Evolutionary conservation across 2,329 filamentous ascomycete species (phyloP), one percentile per base, ranked within the genome.

Genomic region (Rasamsonia emersonii): DNA sequence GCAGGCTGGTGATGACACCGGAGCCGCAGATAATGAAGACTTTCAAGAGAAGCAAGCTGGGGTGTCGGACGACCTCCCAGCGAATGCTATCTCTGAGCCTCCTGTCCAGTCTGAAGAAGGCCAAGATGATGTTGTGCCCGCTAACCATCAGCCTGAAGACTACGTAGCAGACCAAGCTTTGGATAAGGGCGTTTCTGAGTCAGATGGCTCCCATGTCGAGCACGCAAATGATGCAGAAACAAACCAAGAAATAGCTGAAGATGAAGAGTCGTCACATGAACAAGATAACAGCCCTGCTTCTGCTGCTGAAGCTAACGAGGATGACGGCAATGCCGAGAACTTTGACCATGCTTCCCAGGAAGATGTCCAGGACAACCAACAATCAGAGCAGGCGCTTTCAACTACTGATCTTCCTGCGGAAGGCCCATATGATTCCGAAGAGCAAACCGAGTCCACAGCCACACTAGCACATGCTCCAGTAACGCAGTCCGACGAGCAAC

Each of bases 361-460:
- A 14, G 28, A 24, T 23, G 31, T 18, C 26, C 24, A 31, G 21
- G 20, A 25, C 16, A 10, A 34, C 28, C 15, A n/a, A 11, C 20
- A 9, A 9, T 23, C 20, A 8, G 34, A 30, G 16, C 11, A 30
- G 16, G 20, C 15, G 13, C 20, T n/a, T n/a, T 27, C 10, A 10
- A 32, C 21, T 18, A 33, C 14, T 4, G 36, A 17, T 32, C 38
- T 9, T 32, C 27, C 35, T 5, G 28, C 34, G 11, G 45, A 51
- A 32, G 38, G 35, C 13, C 45, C 39, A 5, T 45, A 51, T 40
- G 41, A 50, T 24, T 43, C 41, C n/a, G 54, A 56, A 27, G 50
- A 41, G 25, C 47, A 45, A 16, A 52, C 47, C n/a, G 52, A 54
- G 28, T 51, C 50, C 9, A 51, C 47, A 13, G 42, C 40, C 17